These are phyloP conservation scores for Ochetophila trinervis DNA, from an alignment of 306 rosid genomes.

Conservation along the genomic window DNA sequence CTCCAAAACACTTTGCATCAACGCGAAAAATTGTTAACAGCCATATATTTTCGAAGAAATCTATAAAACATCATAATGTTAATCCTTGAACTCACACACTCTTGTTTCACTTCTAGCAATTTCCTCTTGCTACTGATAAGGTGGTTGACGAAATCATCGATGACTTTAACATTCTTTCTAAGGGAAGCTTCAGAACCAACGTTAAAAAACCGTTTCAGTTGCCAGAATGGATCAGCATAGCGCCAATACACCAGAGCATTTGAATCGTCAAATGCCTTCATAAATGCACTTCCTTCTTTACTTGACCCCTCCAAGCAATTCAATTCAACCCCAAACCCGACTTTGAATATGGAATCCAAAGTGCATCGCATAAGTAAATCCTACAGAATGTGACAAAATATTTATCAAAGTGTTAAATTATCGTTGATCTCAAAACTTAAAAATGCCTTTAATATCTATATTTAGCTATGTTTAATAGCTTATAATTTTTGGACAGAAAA, in stretches of 20 bases:
- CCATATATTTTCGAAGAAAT: not conserved
- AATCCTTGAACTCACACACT: constrained; percentile 38
- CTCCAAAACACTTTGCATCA: too few relatives aligned
- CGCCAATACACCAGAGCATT: constrained; percentile 58
- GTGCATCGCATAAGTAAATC: constrained; percentile 64
- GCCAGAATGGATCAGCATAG: constrained; percentile 70
- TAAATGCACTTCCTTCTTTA: constrained; percentile 52
- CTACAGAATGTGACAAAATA: constrained; percentile 25
- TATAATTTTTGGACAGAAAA: too few relatives aligned
- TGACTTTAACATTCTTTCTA: constrained; percentile 38
- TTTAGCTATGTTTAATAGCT: too few relatives aligned
- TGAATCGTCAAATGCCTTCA: constrained; percentile 77
- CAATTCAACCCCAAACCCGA: constrained; percentile 85
- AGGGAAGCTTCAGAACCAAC: constrained; percentile 65
- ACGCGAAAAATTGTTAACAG: too few relatives aligned
- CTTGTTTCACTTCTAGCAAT: constrained; percentile 26
- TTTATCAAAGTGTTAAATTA: too few relatives aligned
- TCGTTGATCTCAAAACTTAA: too few relatives aligned
- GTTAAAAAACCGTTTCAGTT: constrained; percentile 54
- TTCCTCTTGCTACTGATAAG: constrained; percentile 49
- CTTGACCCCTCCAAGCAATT: constrained; percentile 65
- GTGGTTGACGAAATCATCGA: constrained; percentile 47
- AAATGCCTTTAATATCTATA: too few relatives aligned
- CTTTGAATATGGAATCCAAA: constrained; percentile 78
- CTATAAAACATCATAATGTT: not conserved